Evolutionary conservation across 2,329 filamentous ascomycete species (phyloP).

Genomic region (Shiraia bambusicola): DNA sequence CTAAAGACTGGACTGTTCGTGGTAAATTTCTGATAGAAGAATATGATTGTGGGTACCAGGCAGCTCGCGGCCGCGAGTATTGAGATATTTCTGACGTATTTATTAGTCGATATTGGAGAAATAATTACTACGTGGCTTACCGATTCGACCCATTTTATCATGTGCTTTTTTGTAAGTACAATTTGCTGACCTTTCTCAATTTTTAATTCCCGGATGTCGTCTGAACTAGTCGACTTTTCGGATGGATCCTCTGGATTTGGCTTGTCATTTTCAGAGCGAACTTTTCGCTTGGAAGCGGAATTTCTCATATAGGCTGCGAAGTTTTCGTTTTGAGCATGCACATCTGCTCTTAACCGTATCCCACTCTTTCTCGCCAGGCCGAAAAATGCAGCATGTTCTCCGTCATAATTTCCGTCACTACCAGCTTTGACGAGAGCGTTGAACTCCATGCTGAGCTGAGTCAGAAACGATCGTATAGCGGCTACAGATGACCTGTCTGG

Average conservation of each 20-base stretch:
- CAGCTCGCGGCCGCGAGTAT: conserved; percentile 56
- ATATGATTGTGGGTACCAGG: conserved; percentile 62
- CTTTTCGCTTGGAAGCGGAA: conserved; percentile 19
- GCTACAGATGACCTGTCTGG: conserved; percentile 47
- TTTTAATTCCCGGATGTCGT: neutral
- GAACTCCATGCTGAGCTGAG: conserved; percentile 42
- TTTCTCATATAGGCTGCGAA: conserved; percentile 22
- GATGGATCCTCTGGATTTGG: conserved; percentile 35
- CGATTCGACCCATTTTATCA: conserved; percentile 37
- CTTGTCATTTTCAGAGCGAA: conserved; percentile 15
- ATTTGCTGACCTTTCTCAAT: neutral
- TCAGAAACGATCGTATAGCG: conserved; percentile 49
- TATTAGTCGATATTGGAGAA: conserved; percentile 38
- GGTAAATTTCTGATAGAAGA: conserved; percentile 60
- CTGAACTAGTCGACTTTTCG: too few relatives aligned
- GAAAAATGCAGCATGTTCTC: conserved; percentile 50
- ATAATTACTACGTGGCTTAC: conserved; percentile 28
- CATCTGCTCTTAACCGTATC: conserved; percentile 8
- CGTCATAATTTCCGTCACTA: conserved; percentile 51
- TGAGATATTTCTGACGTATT: conserved; percentile 7
- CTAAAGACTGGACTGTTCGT: conserved; percentile 60
- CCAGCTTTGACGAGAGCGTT: conserved; percentile 47
- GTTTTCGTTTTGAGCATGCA: conserved; percentile 39
- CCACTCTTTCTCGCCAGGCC: conserved; percentile 1
- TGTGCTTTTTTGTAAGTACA: conserved; percentile 8